Base-by-base conservation (phyloP, 495 filamentous ascomycete species). In the Penicillium canariense region DNA sequence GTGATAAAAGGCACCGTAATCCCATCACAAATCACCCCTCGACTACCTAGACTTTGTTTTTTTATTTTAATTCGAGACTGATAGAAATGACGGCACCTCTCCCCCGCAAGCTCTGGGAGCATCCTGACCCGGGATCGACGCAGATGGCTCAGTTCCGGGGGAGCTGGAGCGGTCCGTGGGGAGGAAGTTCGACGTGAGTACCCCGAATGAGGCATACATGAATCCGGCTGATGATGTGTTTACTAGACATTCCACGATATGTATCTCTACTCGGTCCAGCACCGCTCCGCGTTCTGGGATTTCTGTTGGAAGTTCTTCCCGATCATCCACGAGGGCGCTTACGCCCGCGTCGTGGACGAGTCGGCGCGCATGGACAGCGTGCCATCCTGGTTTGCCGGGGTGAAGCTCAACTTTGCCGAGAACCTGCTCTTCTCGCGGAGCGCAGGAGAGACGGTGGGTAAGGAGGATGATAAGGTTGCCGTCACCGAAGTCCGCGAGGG, bases 331-430 rank as follows among this genome's bases (percentile, higher is more conserved):
- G 74, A 75, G 34, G 88, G 87, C 36, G 58, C 66, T 1, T 84
- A 83, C 61, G 74, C 65, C 1, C 62, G 51, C 23, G 85, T 85
- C n/a, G 80, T 90, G 17, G 87, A 92, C 63, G 82, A 89, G 61
- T 75, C 65, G 27, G 77, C 77, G 15, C 80, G 82, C 30, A 88
- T 93, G 59, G 84, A 91, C 57, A 75, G 76, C 22, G 73, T 90
- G 6, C 87, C 87, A 4, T 66, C 72, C 28, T 90, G 86, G 76
- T 75, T 75, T 43, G 60, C 77, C 7, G 87, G 85, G 3, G 75
- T 88, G 3, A 79, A 74, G 20, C 70, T 92, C 42, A 94, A 94
- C 60, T 92, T 91, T 60, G 88, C 89, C 3, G 87, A 92, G 71
- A 94, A 94, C 59, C 70, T 92, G 20, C 78, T 94, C 14, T 75